Percentiles rank a stretch among this genome's conserved stretches.
These are phyloP conservation scores for Schizosaccharomyces cryophilus DNA, from an alignment of 805 yeast genomes.

Conservation along the genomic window DNA sequence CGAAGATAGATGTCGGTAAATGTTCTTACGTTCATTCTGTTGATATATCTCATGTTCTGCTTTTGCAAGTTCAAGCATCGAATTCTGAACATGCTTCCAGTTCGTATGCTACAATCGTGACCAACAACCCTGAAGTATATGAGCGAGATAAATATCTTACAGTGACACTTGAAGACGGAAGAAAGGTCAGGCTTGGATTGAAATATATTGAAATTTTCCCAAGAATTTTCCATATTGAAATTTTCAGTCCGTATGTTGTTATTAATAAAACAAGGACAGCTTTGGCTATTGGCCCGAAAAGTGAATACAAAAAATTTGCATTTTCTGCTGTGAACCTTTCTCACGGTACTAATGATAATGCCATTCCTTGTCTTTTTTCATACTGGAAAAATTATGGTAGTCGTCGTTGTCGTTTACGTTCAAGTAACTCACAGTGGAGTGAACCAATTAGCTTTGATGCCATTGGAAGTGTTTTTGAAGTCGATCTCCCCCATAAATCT, in stretches of 20 bases:
- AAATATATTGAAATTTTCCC: slow-evolving; percentile 28
- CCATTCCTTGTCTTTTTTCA: slow-evolving; percentile 60
- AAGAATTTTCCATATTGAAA: slow-evolving; percentile 34
- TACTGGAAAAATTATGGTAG: slow-evolving; percentile 37
- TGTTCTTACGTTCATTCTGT: slow-evolving; percentile 61
- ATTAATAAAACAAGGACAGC: slow-evolving; percentile 26
- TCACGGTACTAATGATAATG: slow-evolving; percentile 18
- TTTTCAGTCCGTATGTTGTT: slow-evolving; percentile 69
- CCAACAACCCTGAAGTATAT: slow-evolving; percentile 29
- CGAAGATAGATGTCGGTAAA: slow-evolving; percentile 35
- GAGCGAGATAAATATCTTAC: slow-evolving; percentile 28
- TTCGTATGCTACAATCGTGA: slow-evolving; percentile 43
- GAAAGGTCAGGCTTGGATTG: slow-evolving; percentile 34
- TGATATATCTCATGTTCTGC: slow-evolving; percentile 40
- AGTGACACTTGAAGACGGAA: slow-evolving; percentile 39
- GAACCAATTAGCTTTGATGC: slow-evolving; percentile 64
- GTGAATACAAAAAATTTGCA: slow-evolving; percentile 44
- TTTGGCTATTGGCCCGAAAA: slow-evolving; percentile 1
- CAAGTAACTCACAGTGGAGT: slow-evolving; percentile 52
- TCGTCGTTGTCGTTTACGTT: slow-evolving; percentile 39
- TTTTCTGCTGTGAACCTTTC: slow-evolving; percentile 28
- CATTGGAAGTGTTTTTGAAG: slow-evolving; percentile 54
- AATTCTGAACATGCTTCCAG: slow-evolving; percentile 37
- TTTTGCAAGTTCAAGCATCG: slow-evolving; percentile 34
- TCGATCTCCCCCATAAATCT: slow-evolving; percentile 16